phyloP scores from a whole-genome alignment of 148 eudicot species.

The Rhododendron simsii region DNA sequence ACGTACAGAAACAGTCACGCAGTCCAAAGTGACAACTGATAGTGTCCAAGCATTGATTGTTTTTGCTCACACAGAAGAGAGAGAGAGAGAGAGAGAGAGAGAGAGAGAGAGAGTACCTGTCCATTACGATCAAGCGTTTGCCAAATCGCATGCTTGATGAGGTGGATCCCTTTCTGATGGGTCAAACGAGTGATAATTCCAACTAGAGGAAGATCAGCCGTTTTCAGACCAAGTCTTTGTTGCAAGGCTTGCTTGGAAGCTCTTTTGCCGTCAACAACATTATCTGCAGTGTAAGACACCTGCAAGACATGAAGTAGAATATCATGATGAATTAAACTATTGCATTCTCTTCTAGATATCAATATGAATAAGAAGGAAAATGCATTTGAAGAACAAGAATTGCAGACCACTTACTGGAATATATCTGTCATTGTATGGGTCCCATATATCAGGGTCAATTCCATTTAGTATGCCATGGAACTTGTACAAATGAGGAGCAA shows the following conservation, averaged over 20 bases:
- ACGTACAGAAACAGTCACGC: not conserved
- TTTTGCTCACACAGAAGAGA: not conserved
- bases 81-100: not conserved
- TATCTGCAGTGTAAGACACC: conserved; percentile 79
- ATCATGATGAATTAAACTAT: not conserved
- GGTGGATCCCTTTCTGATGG: conserved; percentile 98
- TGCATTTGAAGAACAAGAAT: not conserved
- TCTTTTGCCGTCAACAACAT: conserved; percentile 80
- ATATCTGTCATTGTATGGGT: conserved; percentile 80
- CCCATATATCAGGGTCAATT: conserved; percentile 97
- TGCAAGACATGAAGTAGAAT: conserved; percentile 17
- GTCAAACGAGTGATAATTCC: conserved; percentile 94
- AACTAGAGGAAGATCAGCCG: conserved; percentile 67
- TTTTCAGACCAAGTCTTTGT: conserved; percentile 66
- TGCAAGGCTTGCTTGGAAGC: conserved; percentile 96
- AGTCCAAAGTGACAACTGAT: not conserved
- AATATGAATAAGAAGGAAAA: not conserved
- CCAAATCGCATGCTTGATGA: conserved; percentile 93
- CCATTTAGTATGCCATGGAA: conserved; percentile 97
- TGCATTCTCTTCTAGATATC: not conserved
- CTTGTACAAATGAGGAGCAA: conserved; percentile 78
- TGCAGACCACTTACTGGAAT: conserved; percentile 67
- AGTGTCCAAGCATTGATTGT: not conserved
- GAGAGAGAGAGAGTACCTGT: conserved; percentile 44
- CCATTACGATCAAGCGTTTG: conserved; percentile 86